Evolutionary conservation across 805 yeast species (phyloP).

Genomic region (Trichomonascus vanleenenianus): DNA sequence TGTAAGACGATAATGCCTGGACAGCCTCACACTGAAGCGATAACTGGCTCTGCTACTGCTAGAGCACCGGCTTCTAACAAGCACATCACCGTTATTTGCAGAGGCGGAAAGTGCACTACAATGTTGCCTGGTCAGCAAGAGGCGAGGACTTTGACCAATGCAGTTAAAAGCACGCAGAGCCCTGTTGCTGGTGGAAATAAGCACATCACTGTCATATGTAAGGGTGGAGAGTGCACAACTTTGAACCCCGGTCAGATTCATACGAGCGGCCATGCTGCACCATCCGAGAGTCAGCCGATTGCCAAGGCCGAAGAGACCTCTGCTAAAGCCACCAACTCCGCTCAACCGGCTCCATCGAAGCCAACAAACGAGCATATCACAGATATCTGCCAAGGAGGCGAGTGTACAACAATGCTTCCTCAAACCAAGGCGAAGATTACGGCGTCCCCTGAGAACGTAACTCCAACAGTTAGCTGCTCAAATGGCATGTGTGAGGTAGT

Average conservation of each 20-base stretch:
- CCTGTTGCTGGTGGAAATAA: neutral
- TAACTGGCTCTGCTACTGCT: neutral
- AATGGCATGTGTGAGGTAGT: too few species aligned
- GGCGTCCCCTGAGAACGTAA: conserved; percentile 4
- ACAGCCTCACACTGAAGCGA: neutral
- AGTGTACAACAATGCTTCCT: neutral
- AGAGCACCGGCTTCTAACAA: neutral
- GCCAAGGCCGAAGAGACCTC: neutral
- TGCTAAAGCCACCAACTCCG: neutral
- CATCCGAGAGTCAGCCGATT: neutral
- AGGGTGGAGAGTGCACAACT: neutral
- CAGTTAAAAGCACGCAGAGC: neutral
- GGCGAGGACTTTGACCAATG: neutral
- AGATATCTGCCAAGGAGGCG: neutral
- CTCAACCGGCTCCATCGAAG: too few species aligned
- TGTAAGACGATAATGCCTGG: neutral
- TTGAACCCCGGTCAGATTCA: neutral
- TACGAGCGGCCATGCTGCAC: neutral
- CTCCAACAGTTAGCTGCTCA: neutral
- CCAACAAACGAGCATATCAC: too few species aligned
- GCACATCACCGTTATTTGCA: conserved; percentile 5
- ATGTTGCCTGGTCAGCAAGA: neutral
- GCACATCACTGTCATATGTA: conserved; percentile 8
- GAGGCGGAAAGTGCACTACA: conserved; percentile 1
- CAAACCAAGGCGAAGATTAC: neutral